Evolutionary conservation across 805 yeast genomes (phyloP), one percentile per base, ranked within the genome.

Genomic region (Saturnispora besseyi): DNA sequence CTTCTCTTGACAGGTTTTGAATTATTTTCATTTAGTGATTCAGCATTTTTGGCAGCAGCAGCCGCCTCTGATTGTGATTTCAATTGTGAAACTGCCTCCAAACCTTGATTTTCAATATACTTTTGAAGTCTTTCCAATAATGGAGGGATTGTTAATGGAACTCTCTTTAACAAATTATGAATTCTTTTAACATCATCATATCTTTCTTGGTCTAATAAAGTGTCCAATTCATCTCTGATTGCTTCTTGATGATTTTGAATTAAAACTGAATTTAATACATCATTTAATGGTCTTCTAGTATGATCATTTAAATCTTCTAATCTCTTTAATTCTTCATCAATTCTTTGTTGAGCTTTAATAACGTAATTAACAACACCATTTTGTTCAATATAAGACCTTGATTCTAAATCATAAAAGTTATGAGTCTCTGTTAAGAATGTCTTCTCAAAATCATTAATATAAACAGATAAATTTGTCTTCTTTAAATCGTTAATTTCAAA

Each of bases 291-390:
- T 56, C 81, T 78, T 62, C 84, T 84, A 5, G 96, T 85, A 63
- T 87, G 89, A 66, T 91, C 96, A 66, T 93, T 76, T 60, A 85
- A 84, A 63, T 83, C 76, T 50, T 81, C 82, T 54, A 91, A 82
- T 40, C 93, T 76, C 43, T 81, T 76, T 54, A 84, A 79, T 67
- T 93, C 99, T 63, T 89, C 96, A 36, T 77, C 77, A 45, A 95
- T 77, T 53, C 97, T 76, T 48, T 77, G 75, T 58, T 86, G 89
- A 37, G 96, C 96, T 64, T 84, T 87, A 53, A 77, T 79, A 78
- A 93, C 82, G 69, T 93, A 93, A 60, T 88, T 96, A 24, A 90
- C 91, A 45, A 91, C 91, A 55, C 88, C 84, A 64, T 89, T 85
- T 30, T 78, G 77, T 3, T 75, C 67, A 52, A 93, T 71, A 62